Conservation (phyloP, 2,329 filamentous ascomycete species). For the Camillea tinctor region DNA sequence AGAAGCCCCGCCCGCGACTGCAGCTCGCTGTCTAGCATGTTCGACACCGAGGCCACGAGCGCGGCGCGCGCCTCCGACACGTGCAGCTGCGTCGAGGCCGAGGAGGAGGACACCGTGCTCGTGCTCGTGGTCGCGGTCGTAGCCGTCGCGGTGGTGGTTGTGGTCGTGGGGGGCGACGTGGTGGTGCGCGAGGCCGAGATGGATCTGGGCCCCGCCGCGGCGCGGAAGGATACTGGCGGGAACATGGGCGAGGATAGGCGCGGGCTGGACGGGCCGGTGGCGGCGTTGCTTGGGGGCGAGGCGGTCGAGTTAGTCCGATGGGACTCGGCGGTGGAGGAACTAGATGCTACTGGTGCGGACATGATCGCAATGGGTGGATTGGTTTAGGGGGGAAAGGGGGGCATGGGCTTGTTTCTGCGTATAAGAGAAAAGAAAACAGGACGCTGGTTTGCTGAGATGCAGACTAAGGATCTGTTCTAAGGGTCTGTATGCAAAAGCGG, state of each 20-base stretch:
- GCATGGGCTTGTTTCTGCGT: slow-evolving; percentile 7
- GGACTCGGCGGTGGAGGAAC: slow-evolving; percentile 7
- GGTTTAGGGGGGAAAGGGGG: background rate
- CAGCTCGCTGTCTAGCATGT: slow-evolving; percentile 68
- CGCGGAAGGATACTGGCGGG: slow-evolving; percentile 9
- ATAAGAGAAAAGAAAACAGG: no score
- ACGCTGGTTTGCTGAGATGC: background rate
- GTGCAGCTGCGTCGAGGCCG: slow-evolving; percentile 44
- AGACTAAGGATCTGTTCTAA: background rate
- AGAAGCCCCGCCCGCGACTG: slow-evolving; percentile 66
- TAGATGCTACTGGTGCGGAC: slow-evolving; percentile 12
- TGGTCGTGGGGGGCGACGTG: slow-evolving; percentile 14
- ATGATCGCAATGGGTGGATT: slow-evolving; percentile 7
- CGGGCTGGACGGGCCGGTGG: slow-evolving; percentile 7
- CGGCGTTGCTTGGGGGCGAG: slow-evolving; percentile 9
- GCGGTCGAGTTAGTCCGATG: slow-evolving; percentile 8
- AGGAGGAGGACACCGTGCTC: slow-evolving; percentile 7
- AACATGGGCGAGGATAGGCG: slow-evolving; percentile 12
- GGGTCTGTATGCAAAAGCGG: background rate
- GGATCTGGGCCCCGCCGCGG: slow-evolving; percentile 12
- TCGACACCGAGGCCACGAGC: slow-evolving; percentile 63
- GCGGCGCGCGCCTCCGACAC: slow-evolving; percentile 57
- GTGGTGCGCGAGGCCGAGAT: slow-evolving; percentile 15
- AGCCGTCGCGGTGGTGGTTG: background rate
- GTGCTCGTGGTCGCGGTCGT: slow-evolving; percentile 2